Evolutionary conservation across 441 rosid genomes (phyloP), one percentile per base, ranked within the genome.

Genomic region (Pelargonium australe): DNA sequence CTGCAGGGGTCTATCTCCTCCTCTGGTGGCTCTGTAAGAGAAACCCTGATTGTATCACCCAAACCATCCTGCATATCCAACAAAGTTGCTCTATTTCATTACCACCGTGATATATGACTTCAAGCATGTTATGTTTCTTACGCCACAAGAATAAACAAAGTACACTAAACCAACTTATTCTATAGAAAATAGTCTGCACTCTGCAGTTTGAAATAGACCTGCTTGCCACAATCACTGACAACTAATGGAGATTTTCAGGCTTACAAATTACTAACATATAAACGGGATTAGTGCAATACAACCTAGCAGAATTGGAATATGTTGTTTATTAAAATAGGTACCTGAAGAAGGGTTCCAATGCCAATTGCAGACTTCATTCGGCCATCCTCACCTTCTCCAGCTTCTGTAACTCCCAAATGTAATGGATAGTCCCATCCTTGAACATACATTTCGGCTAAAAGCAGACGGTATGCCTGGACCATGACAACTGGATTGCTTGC

Each of bases 361-460:
- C 97, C 97, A 76, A 94, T 94, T 9, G 99, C 97, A 78, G 99
- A 94, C 79, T 94, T 94, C 96, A 94, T 94, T 73, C 99, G 83
- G 13, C 99, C 99, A 82, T 94, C 99, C 80, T 91, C 97, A 41
- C 99, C 99, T 86, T 94, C 99, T 80, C 99, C 99, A 72, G 97
- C 99, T 85, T 94, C 97, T 69, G 99, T 94, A 67, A 94, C 99
- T 34, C 99, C 99, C 82, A 91, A 85, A 75, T 94, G 99, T 67
- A 94, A 73, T 55, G 96, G 99, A 80, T 94, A 94, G 78, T 91
- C 96, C 99, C 97, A 94, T 43, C 97, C 99, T 14, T 87, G 89
- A 72, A 85, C 94, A 74, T 91, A 89, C 99, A 94, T 91, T 84
- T 94, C 97, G 66, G 99, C 90, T 60, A 91, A 83, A 8, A 94